Conservation (phyloP, 108 stramenopile species). For the Cyclostephanos invisitatus region DNA sequence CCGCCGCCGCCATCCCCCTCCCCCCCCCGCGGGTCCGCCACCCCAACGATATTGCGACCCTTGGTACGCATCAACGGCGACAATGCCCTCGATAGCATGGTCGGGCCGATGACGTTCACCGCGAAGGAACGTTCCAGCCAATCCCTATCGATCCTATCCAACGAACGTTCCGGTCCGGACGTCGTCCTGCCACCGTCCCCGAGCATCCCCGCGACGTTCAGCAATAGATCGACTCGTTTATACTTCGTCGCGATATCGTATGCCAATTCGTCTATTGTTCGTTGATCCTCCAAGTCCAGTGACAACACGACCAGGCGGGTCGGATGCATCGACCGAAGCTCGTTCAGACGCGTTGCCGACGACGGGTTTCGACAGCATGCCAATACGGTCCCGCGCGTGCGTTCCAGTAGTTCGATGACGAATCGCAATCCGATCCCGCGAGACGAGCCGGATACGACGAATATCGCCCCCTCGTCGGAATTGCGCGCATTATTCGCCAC, state of each 20-base stretch:
- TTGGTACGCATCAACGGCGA: conserved; percentile 64
- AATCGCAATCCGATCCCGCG: conserved; percentile 81
- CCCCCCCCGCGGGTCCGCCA: background rate
- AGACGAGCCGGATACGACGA: conserved; percentile 74
- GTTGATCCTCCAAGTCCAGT: conserved; percentile 74
- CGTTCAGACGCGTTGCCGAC: conserved; percentile 30
- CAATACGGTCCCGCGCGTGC: conserved; percentile 67
- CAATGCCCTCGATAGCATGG: conserved; percentile 71
- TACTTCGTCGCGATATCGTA: conserved; percentile 43
- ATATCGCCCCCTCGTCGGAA: conserved; percentile 72
- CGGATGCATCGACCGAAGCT: conserved; percentile 18
- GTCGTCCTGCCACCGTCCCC: conserved; percentile 65
- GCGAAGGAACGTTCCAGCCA: conserved; percentile 79
- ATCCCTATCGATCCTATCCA: conserved; percentile 69
- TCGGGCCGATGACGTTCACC: conserved; percentile 79
- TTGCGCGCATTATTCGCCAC: too few species aligned
- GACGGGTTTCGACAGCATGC: conserved; percentile 76
- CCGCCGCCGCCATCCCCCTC: background rate
- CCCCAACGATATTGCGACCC: conserved; percentile 12
- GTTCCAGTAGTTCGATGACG: conserved; percentile 48
- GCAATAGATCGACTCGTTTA: conserved; percentile 65
- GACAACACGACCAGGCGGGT: conserved; percentile 46
- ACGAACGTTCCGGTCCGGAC: conserved; percentile 78
- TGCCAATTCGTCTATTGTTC: conserved; percentile 55
- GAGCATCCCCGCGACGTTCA: conserved; percentile 84